phyloP scores from a whole-genome alignment of 2,329 filamentous ascomycete genomes.

The Claviceps sp. region DNA sequence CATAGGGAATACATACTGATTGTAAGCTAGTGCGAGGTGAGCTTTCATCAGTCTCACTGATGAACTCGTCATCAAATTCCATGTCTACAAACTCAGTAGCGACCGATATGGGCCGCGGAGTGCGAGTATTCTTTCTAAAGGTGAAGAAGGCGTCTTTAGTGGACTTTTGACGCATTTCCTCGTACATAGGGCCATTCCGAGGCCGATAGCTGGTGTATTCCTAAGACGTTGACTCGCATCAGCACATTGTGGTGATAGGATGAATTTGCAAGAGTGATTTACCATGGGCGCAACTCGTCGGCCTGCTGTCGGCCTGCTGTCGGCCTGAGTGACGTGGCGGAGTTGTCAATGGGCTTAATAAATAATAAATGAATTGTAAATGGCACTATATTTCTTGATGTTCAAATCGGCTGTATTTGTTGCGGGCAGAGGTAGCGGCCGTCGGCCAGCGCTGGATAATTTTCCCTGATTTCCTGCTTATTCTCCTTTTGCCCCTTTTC shows the following conservation, averaged over 20 bases:
- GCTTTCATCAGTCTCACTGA: constrained; percentile 47
- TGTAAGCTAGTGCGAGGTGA: constrained; percentile 55
- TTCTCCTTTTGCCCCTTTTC: not conserved
- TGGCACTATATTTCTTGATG: not conserved
- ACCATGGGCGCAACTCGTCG: constrained; percentile 2
- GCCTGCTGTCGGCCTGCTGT: not conserved
- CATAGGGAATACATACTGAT: constrained; percentile 43
- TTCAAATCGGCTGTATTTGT: not conserved
- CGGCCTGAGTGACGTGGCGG: not conserved
- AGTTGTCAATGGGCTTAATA: too few relatives aligned
- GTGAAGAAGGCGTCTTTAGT: constrained; percentile 48
- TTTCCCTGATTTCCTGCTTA: constrained; percentile 5
- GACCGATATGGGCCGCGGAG: constrained; percentile 50
- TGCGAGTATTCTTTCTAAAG: constrained; percentile 33
- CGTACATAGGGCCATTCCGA: constrained; percentile 25
- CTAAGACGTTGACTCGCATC: constrained; percentile 11
- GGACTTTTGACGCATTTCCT: constrained; percentile 40
- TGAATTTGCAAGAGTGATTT: not conserved
- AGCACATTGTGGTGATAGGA: not conserved
- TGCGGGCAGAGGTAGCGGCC: constrained; percentile 10
- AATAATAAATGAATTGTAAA: not conserved
- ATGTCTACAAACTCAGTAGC: constrained; percentile 70
- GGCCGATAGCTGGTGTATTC: constrained; percentile 22
- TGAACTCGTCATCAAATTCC: constrained; percentile 50
- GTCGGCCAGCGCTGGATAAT: constrained; percentile 24